These are phyloP conservation scores for Nicotiana benthamiana DNA, from an alignment of 257 asterid species.

Conservation along the genomic window DNA sequence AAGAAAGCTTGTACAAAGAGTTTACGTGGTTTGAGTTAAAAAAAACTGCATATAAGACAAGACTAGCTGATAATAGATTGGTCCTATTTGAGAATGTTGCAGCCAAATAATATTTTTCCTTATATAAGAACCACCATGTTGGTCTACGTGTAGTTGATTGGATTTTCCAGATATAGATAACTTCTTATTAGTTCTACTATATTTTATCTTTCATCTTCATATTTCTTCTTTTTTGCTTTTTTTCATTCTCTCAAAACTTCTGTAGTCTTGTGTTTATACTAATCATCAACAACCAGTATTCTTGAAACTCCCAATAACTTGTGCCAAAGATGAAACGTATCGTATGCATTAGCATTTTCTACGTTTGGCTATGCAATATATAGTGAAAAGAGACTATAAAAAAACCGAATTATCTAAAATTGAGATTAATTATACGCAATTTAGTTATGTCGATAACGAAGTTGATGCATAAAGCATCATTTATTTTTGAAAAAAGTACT, in stretches of 20 bases:
- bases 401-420: too few species aligned
- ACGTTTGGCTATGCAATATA: not conserved
- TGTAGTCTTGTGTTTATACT: not conserved
- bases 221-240: too few species aligned
- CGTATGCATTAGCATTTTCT: not conserved
- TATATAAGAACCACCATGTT: not conserved
- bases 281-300: not conserved
- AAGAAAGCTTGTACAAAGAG: slow-evolving; percentile 12
- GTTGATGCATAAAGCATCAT: too few species aligned
- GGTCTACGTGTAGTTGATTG: not conserved
- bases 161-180: not conserved
- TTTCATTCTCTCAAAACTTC: too few species aligned
- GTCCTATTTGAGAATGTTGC: not conserved
- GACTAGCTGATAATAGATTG: slow-evolving; percentile 3
- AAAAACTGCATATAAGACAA: slow-evolving; percentile 1
- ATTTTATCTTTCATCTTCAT: too few species aligned
- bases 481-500: too few species aligned
- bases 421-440: too few species aligned
- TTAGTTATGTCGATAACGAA: too few species aligned
- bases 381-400: not conserved
- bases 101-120: not conserved
- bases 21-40: slow-evolving; percentile 16
- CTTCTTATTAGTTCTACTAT: too few species aligned
- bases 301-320: not conserved
- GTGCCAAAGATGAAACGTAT: not conserved